These are phyloP conservation scores for Litchi chinensis DNA, from an alignment of 345 rosid species.

Conservation along the genomic window DNA sequence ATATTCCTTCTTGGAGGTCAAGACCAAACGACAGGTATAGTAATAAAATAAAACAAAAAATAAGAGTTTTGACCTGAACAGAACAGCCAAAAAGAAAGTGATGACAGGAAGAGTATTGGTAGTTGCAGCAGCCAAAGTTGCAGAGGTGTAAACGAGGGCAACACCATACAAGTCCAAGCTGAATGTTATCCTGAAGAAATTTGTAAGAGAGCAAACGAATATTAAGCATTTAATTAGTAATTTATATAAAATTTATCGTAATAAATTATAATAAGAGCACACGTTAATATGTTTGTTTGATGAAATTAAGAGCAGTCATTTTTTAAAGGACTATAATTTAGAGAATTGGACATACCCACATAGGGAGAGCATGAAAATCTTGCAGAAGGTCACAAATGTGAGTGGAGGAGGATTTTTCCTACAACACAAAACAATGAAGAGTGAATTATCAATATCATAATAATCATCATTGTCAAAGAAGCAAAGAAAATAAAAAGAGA, in stretches of 20 bases:
- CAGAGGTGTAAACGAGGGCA: conserved; percentile 72
- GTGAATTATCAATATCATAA: not conserved
- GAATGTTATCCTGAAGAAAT: conserved; percentile 55
- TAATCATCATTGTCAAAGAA: not conserved
- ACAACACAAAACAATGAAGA: not conserved
- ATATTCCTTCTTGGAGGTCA: not conserved
- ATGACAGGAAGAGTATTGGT: conserved; percentile 82
- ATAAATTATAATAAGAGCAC: too few species aligned
- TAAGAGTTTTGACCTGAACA: conserved; percentile 49
- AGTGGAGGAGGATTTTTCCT: conserved; percentile 81
- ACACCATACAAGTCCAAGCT: conserved; percentile 68
- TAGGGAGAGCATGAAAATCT: conserved; percentile 74
- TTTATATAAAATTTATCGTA: too few species aligned
- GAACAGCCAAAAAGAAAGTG: conserved; percentile 85
- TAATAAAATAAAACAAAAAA: not conserved
- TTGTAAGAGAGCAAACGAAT: not conserved
- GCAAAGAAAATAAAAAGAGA: not conserved
- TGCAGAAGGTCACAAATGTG: conserved; percentile 63
- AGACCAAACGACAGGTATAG: too few species aligned
- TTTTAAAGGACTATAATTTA: not conserved
- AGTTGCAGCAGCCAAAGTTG: conserved; percentile 88
- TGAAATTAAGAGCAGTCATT: too few species aligned
- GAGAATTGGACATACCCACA: conserved; percentile 52
- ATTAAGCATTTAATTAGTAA: not conserved
- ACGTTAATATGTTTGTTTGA: not conserved